Evolutionary conservation across 345 rosid species (phyloP).

Genomic region (Corchorus olitorius): DNA sequence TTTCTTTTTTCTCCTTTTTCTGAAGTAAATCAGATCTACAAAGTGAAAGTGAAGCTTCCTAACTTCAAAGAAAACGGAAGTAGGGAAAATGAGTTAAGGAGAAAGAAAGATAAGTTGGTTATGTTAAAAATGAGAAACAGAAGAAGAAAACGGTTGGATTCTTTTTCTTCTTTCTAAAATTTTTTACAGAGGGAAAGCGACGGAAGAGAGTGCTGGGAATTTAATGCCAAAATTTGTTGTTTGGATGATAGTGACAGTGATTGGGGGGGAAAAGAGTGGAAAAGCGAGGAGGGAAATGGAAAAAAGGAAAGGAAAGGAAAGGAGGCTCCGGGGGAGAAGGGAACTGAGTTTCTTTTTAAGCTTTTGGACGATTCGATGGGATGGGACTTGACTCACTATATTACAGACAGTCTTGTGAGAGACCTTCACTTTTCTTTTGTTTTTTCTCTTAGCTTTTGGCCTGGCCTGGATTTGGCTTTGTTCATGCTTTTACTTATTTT

Average conservation of each 20-base stretch:
- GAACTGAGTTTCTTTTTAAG: neutral
- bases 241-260: neutral
- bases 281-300: no score
- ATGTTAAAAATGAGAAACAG: neutral
- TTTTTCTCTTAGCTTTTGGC: slow-evolving; percentile 2
- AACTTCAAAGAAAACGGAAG: neutral
- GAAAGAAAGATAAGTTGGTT: neutral
- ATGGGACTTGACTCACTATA: slow-evolving; percentile 3
- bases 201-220: neutral
- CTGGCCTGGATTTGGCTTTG: neutral
- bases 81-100: no score
- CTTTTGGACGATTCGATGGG: neutral
- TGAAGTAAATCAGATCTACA: slow-evolving; percentile 3
- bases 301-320: no score
- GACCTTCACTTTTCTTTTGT: neutral
- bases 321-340: neutral
- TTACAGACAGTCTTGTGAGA: neutral
- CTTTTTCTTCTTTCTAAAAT: neutral
- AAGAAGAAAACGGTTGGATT: neutral
- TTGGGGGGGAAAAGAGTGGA: neutral
- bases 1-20: no score
- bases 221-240: slow-evolving; percentile 1
- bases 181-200: slow-evolving; percentile 10
- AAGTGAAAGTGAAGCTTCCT: neutral
- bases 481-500: neutral